A percentile compares a stretch with the other conserved stretches of the same genome.
Conservation (phyloP, 2,329 filamentous ascomycete species). For the Geosmithia putterillii region DNA sequence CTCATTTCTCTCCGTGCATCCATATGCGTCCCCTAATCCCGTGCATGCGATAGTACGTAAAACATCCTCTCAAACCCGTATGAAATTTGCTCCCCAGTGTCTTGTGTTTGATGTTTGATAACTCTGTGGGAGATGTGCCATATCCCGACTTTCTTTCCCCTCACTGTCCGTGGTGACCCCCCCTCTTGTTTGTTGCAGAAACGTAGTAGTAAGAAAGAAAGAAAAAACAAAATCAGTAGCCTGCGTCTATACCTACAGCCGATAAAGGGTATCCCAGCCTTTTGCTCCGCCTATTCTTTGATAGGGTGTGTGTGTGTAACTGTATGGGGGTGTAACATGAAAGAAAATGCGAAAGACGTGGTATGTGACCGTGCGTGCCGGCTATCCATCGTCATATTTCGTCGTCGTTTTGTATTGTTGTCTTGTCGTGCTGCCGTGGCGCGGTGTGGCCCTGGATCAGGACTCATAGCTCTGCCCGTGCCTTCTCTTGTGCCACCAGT, state of each 20-base stretch:
- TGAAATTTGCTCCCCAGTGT: too few relatives aligned
- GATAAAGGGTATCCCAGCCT: slow-evolving; percentile 22
- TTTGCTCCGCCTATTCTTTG: slow-evolving; percentile 7
- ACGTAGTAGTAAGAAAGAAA: background rate
- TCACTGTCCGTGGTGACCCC: too few relatives aligned
- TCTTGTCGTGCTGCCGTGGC: too few relatives aligned
- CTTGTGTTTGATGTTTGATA: background rate
- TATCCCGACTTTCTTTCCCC: too few relatives aligned
- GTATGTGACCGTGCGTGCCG: too few relatives aligned
- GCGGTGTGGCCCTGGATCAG: too few relatives aligned
- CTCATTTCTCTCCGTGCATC: background rate
- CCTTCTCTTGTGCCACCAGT: slow-evolving; percentile 9
- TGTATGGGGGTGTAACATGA: slow-evolving; percentile 4
- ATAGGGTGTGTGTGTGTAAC: background rate
- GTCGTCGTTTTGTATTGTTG: too few relatives aligned
- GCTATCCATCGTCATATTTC: too few relatives aligned
- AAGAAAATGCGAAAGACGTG: too few relatives aligned
- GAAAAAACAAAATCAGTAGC: slow-evolving; percentile 3
- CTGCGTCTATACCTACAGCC: slow-evolving; percentile 22
- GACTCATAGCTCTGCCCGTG: slow-evolving; percentile 1
- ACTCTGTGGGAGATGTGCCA: background rate
- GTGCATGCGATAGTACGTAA: background rate
- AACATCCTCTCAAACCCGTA: background rate
- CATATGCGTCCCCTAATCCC: background rate
- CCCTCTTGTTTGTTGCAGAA: too few relatives aligned